Evolutionary conservation across 2,329 filamentous ascomycete genomes (phyloP), one percentile per base, ranked within the genome.

Genomic region (Colletotrichum zoysiae): DNA sequence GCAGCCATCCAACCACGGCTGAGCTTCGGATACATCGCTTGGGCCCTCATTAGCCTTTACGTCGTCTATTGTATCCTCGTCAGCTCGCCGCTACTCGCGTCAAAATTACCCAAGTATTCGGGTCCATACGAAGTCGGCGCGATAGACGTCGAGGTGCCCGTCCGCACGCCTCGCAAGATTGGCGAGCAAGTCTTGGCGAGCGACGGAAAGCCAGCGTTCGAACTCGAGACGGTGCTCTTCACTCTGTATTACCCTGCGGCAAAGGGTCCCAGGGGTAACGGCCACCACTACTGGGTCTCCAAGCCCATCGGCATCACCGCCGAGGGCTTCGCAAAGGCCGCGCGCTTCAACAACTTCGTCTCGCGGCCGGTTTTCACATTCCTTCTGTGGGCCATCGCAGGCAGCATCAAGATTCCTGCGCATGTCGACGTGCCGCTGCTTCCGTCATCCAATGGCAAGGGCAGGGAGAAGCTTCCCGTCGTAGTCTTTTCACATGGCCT

Each of bases 401-500:
- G 86, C 0, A 74, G 79, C 60, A 81, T 87, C 55, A 81, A 78
- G 53, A 86, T 87, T 57, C 85, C 85, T 0, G 85, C 86, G 5
- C 80, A 81, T 14, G 85, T 87, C 0, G 85, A 87, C 61, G 82
- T 79, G 0, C 84, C 85, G 0, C 75, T 87, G 0, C 65, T 82
- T 50, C 67, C 77, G 57, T 35, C 76, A 46, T 20, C 75, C 61
- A 71, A 77, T 35, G 70, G 74, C 6, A 74, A 73, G 3, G 70
- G 70, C 35, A 71, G 71, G 18, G 69, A 76, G 1, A 75, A 78
- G 62, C 81, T 84, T 38, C 85, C 86, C 11, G 79, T 87, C 71
- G 78, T 87, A 70, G 77, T 88, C 74, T 87, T 88, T 75, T 87
- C 86, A 6, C 86, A 88, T 73, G 86, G 86, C 55, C 85, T 85